Base-by-base conservation (phyloP, 345 rosid genomes). In the Eucalyptus regnans region DNA sequence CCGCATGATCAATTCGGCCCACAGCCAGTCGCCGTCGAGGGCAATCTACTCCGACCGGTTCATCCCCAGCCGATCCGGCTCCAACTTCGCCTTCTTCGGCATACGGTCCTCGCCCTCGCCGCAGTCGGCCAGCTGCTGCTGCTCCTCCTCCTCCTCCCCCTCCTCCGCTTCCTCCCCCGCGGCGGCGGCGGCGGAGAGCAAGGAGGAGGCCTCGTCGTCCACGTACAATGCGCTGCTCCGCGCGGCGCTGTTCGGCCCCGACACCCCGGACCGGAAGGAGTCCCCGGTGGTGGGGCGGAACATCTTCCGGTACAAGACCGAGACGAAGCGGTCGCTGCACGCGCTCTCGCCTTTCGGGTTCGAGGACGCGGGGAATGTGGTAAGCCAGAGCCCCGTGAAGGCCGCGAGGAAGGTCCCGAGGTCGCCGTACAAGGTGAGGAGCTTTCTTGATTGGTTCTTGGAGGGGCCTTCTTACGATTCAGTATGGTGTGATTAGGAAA, bases 21-120 rank as follows among this genome's bases (percentile, higher is more conserved):
- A 94, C 86, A 91, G 92, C 66, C 92, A 90, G 12, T 95, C 97
- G 10, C 99, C 99, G 27, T 98, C 99, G 25, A 93, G 95, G 54
- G 92, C 97, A 9, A 98, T 98, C 60, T 96, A 93, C 94, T 98
- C 99, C 83, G 99, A 97, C 87, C 93, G 99, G 93, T 98, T 98
- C 90, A 98, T 98, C 6, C 99, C 99, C 33, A 94, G 98, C 91
- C 96, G 99, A 95, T 96, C 99, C 71, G 94, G 95, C 87, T 98
- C 99, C 33, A 98, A 98, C 91, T 97, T 97, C 89, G 96, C 94
- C 5, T 96, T 98, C 43, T 97, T 98, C 89, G 94, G 94, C 86
- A 93, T 98, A 86, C 87, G 92, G 20, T 58, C 95, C 44, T 90
- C 96, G 41, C 91, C 94, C 20, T 89, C 95, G 3, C 84, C 90